phyloP scores from a whole-genome alignment of 148 eudicot species.

The Fagopyrum esculentum region DNA sequence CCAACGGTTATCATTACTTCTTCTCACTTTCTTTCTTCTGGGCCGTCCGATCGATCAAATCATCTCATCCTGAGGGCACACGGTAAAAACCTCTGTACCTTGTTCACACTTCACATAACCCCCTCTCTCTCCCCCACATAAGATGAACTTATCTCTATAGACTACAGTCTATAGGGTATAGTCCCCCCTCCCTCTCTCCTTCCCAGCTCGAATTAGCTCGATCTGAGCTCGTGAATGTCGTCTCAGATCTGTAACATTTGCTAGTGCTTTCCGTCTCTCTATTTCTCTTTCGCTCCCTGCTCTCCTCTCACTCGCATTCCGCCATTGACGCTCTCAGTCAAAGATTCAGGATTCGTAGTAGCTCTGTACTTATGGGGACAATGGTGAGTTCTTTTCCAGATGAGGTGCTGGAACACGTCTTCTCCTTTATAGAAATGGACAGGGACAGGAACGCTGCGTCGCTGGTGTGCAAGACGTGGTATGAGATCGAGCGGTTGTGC shows the following conservation, averaged over 20 bases:
- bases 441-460: slow-evolving; percentile 57
- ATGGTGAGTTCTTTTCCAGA: slow-evolving; percentile 54
- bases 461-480: slow-evolving; percentile 69
- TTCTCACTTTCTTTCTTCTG: not conserved
- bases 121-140: not conserved
- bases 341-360: not conserved
- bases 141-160: slow-evolving; percentile 21
- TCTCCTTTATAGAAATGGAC: slow-evolving; percentile 39
- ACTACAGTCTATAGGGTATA: no score
- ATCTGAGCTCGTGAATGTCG: slow-evolving; percentile 21
- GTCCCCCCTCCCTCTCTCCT: not conserved
- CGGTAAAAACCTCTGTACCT: not conserved
- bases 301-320: not conserved
- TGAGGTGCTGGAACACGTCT: slow-evolving; percentile 63
- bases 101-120: not conserved
- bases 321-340: not conserved
- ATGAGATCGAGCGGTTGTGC: slow-evolving; percentile 54
- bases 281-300: not conserved
- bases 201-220: slow-evolving; percentile 18
- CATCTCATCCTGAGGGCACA: not conserved
- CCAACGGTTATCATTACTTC: slow-evolving; percentile 9
- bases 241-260: slow-evolving; percentile 29
- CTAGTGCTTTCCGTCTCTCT: not conserved
- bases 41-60: slow-evolving; percentile 2
- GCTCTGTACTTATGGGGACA: not conserved